Conservation (phyloP, 1,139 yeast genomes). For the Pneumocystis murina region DNA sequence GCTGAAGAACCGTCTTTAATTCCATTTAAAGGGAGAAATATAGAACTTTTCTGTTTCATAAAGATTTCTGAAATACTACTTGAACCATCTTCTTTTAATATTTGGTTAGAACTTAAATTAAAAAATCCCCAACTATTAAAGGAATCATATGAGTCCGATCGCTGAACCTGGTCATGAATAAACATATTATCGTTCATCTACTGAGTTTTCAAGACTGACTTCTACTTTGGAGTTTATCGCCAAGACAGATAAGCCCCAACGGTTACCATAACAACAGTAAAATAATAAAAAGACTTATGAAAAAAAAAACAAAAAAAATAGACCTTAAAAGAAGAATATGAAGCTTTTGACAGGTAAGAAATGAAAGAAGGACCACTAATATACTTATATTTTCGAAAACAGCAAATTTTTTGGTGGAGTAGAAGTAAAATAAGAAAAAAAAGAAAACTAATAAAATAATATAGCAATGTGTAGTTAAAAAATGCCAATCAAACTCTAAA, state of each 20-base stretch:
- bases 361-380: neutral
- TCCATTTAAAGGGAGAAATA: neutral
- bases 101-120: neutral
- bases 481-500: constrained; percentile 57
- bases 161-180: neutral
- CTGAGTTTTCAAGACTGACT: neutral
- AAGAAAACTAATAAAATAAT: neutral
- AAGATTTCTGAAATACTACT: neutral
- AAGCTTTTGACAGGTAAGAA: constrained; percentile 4
- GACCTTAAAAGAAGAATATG: neutral
- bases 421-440: neutral
- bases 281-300: neutral
- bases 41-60: neutral
- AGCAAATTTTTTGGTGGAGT: constrained; percentile 66
- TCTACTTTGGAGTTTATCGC: neutral
- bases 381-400: constrained; percentile 26
- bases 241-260: neutral
- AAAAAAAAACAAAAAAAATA: neutral
- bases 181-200: neutral
- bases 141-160: neutral
- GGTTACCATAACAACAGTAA: neutral
- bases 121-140: neutral
- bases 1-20: neutral
- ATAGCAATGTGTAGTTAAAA: constrained; percentile 55
- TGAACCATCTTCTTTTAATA: neutral